Evolutionary conservation across 768 basidiomycete genomes (phyloP), one percentile per base, ranked within the genome.

Genomic region (Xanthoconium purpureum): DNA sequence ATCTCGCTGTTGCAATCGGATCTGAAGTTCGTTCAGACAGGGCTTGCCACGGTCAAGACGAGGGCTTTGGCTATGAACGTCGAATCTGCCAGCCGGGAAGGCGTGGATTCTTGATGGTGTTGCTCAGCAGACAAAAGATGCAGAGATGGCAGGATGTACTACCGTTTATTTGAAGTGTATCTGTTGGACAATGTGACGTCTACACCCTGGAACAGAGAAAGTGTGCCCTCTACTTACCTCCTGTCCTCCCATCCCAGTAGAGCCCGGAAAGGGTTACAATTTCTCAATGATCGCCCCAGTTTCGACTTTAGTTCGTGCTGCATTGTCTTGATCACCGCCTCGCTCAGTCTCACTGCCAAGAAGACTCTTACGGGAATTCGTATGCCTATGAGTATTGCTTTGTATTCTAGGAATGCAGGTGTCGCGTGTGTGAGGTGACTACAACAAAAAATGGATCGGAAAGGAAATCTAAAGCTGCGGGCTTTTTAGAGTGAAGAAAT

Each of bases 1-100:
- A 60, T 64, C 8, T 35, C 44, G 5, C 55, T 66, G 15, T 42
- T 62, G 2, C 48, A 67, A 28, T 53, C 58, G 11, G 66, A 54
- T 11, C 18, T 69, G 15, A 57, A 42, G 0, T 30, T 28, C 6
- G 32, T 63, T 32, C 55, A 32, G 28, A 35, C 42, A 14, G 60
- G 60, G n/a, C 54, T 68, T 20, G 28, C 37, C 7, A 20, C 35
- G 12, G 18, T 59, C 45, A 63, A 55, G 65, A 30, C 28, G 30
- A 14, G 28, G 14, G 45, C 30, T 5, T 7, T 45, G 17, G 51
- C 63, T 24, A 13, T 6, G 24, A 37, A 58, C 5, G 56, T 14
- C 9, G 1, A 13, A 17, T 20, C 48, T 39, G n/a, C 42, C 32
- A 14, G 38, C 15, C 60, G 55, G 24, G 20, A 53, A 13, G 24